phyloP scores from a whole-genome alignment of 2,329 filamentous ascomycete genomes.

The Trichoderma atroviride region DNA sequence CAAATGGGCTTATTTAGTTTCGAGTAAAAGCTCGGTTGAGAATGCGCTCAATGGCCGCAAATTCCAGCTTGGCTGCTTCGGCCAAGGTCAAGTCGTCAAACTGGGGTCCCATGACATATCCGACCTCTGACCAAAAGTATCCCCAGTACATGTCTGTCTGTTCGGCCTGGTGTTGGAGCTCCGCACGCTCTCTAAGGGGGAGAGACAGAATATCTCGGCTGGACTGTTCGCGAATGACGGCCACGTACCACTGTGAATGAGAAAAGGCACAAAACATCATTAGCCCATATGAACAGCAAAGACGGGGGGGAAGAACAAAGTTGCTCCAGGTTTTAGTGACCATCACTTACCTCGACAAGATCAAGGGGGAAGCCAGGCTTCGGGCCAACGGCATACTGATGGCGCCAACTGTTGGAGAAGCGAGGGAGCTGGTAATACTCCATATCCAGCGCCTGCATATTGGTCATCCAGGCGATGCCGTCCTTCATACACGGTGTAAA shows the following conservation, averaged over 20 bases:
- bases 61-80: conserved; percentile 50
- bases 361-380: conserved; percentile 55
- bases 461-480: conserved; percentile 52
- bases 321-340: background rate
- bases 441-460: conserved; percentile 34
- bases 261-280: background rate
- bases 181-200: conserved; percentile 45
- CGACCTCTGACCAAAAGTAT: conserved; percentile 54
- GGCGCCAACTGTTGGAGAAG: conserved; percentile 52
- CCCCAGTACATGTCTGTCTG: conserved; percentile 53
- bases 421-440: conserved; percentile 51
- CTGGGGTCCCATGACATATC: conserved; percentile 43
- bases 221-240: conserved; percentile 57
- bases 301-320: background rate
- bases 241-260: conserved; percentile 56
- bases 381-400: conserved; percentile 55
- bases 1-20: background rate
- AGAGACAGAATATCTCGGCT: conserved; percentile 44
- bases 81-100: conserved; percentile 55
- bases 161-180: conserved; percentile 38
- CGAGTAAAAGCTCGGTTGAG: conserved; percentile 46
- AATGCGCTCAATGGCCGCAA: conserved; percentile 52
- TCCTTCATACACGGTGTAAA: conserved; percentile 66
- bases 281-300: background rate
- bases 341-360: conserved; percentile 54